Percentiles rank a stretch among this genome's conserved stretches.
Evolutionary conservation across 805 yeast genomes (phyloP).

Genomic region (Saccharomycopsis fermentans): DNA sequence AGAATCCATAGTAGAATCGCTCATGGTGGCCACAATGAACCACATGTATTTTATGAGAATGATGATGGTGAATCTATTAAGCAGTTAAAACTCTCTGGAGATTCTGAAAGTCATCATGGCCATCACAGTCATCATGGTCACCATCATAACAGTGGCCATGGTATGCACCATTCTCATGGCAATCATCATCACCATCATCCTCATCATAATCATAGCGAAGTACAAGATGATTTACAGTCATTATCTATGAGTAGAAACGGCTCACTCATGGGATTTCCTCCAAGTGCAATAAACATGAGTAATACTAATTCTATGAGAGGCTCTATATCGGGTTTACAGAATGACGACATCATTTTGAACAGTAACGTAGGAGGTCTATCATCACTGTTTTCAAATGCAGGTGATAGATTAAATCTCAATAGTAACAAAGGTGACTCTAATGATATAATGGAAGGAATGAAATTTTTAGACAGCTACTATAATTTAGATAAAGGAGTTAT

Average conservation of each 20-base stretch:
- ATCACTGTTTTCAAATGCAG: background rate
- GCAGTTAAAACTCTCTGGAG: background rate
- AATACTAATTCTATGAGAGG: background rate
- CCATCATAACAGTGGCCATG: background rate
- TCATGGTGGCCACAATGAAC: background rate
- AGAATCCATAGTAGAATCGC: slow-evolving; percentile 2
- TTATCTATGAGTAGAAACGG: background rate
- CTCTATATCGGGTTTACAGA: background rate
- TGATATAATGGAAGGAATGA: background rate
- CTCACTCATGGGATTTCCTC: background rate
- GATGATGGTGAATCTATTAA: slow-evolving; percentile 1
- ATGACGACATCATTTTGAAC: background rate
- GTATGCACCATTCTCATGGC: background rate
- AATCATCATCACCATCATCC: background rate
- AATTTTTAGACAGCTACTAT: background rate
- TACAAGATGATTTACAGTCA: background rate
- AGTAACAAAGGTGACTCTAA: background rate
- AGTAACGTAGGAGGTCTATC: background rate
- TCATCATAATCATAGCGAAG: no score
- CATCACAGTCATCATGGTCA: background rate
- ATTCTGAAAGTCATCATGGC: background rate
- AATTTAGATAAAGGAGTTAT: background rate
- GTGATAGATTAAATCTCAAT: background rate
- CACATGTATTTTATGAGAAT: slow-evolving; percentile 1
- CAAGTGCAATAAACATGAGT: background rate